A percentile compares a stretch with the other conserved stretches of the same genome.
Conservation (phyloP, 1,284 basidiomycete species). For the Filobasidium uniguttulatum region DNA sequence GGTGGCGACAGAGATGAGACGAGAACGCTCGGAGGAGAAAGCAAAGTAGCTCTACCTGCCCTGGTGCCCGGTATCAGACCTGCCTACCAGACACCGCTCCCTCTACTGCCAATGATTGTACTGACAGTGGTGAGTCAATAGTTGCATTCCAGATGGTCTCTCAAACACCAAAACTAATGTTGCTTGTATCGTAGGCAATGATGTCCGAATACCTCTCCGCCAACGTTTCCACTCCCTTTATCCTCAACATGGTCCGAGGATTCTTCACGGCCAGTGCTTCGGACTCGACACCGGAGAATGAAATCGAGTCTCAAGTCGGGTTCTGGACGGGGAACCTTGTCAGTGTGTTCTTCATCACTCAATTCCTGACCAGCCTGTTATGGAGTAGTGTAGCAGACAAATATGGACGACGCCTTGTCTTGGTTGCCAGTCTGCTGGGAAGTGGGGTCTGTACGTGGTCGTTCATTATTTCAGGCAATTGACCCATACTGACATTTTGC, state of each 20-base stretch:
- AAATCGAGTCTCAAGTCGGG: constrained; percentile 34
- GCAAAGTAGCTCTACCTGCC: constrained; percentile 27
- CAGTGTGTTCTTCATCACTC: constrained; percentile 42
- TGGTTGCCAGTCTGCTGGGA: constrained; percentile 63
- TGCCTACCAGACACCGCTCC: constrained; percentile 55
- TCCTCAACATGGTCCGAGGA: constrained; percentile 87
- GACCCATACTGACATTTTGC: background rate
- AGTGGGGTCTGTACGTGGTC: constrained; percentile 24
- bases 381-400: constrained; percentile 86
- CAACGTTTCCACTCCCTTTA: constrained; percentile 75
- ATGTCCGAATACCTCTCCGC: constrained; percentile 83
- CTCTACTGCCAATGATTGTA: constrained; percentile 75
- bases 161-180: background rate
- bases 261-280: background rate
- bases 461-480: background rate
- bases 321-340: constrained; percentile 39
- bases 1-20: background rate
- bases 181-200: constrained; percentile 52
- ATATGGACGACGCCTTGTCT: constrained; percentile 72
- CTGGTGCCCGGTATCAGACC: constrained; percentile 35
- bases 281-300: constrained; percentile 5
- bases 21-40: background rate
- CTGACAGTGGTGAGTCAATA: constrained; percentile 61
- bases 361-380: constrained; percentile 80
- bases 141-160: background rate